A percentile compares a stretch with the other conserved stretches of the same genome.
Conservation (phyloP, 768 basidiomycete species). For the Amanita thiersii region DNA sequence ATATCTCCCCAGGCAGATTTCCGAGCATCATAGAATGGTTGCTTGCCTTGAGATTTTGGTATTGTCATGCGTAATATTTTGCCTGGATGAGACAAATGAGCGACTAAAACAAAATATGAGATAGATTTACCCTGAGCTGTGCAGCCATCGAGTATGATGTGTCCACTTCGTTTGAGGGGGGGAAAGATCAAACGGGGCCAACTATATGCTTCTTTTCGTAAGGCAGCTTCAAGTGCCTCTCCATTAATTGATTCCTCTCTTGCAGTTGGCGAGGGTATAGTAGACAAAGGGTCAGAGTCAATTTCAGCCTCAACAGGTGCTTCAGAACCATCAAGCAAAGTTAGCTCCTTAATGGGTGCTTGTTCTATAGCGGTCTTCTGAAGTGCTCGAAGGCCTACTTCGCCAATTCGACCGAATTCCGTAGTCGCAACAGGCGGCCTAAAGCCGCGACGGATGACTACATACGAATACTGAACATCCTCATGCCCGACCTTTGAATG, state of each 20-base stretch:
- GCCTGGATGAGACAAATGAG: too few relatives aligned
- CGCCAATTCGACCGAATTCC: slow-evolving; percentile 43
- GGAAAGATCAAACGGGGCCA: slow-evolving; percentile 93
- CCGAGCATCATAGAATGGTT: slow-evolving; percentile 89
- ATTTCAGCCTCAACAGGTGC: slow-evolving; percentile 9
- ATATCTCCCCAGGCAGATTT: slow-evolving; percentile 93
- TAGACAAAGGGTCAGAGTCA: not conserved
- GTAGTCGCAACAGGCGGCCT: slow-evolving; percentile 41
- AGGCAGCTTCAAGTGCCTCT: slow-evolving; percentile 37
- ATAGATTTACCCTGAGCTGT: slow-evolving; percentile 58
- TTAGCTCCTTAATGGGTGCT: slow-evolving; percentile 29
- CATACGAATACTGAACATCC: slow-evolving; percentile 83
- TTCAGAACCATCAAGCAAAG: slow-evolving; percentile 25
- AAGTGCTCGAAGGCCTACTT: slow-evolving; percentile 38
- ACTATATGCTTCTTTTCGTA: slow-evolving; percentile 69
- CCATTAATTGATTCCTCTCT: slow-evolving; percentile 10
- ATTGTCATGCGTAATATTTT: slow-evolving; percentile 89
- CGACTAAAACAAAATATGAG: too few relatives aligned
- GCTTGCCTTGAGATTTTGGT: slow-evolving; percentile 93
- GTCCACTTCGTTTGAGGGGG: slow-evolving; percentile 88
- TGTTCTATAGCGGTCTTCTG: slow-evolving; percentile 23
- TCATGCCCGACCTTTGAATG: slow-evolving; percentile 81
- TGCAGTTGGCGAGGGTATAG: not conserved
- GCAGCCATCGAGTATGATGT: slow-evolving; percentile 88
- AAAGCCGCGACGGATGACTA: slow-evolving; percentile 74